Conservation (phyloP, 768 basidiomycete species). For the Scleroderma bovista region DNA sequence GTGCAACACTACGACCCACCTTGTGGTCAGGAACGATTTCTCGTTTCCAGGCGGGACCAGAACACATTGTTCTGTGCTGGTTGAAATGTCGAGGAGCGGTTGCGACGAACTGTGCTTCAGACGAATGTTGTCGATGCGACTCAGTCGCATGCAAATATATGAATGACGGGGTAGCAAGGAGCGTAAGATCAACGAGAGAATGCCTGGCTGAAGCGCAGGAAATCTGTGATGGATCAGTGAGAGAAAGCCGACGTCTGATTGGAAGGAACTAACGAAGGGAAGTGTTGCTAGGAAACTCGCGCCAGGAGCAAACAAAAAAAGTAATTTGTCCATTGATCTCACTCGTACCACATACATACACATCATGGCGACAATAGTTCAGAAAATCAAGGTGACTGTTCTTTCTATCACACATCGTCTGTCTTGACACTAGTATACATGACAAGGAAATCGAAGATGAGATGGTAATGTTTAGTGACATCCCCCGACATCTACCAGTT, state of each 20-base stretch:
- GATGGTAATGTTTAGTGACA: conserved; percentile 57
- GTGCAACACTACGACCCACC: conserved; percentile 39
- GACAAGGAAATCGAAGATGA: conserved; percentile 91
- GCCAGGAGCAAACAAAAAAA: neutral
- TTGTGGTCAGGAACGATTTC: conserved; percentile 98
- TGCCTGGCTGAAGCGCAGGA: conserved; percentile 2
- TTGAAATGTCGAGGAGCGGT: conserved; percentile 19
- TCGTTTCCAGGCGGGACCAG: conserved; percentile 89
- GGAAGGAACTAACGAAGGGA: neutral
- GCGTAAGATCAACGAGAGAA: conserved; percentile 20
- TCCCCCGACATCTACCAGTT: conserved; percentile 11
- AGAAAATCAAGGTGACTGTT: conserved; percentile 72
- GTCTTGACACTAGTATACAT: conserved; percentile 9
- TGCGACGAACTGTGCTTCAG: conserved; percentile 14
- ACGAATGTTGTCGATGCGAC: conserved; percentile 19
- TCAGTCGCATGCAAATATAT: conserved; percentile 28
- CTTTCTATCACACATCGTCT: conserved; percentile 11
- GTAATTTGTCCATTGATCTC: conserved; percentile 1
- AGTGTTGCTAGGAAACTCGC: conserved; percentile 1
- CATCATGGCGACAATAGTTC: conserved; percentile 71
- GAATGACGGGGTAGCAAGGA: conserved; percentile 16
- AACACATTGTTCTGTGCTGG: conserved; percentile 23
- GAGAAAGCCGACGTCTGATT: neutral
- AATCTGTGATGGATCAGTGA: neutral
- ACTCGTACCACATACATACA: neutral